Base-by-base conservation (phyloP, 257 asterid genomes). In the Pogostemon cablin region DNA sequence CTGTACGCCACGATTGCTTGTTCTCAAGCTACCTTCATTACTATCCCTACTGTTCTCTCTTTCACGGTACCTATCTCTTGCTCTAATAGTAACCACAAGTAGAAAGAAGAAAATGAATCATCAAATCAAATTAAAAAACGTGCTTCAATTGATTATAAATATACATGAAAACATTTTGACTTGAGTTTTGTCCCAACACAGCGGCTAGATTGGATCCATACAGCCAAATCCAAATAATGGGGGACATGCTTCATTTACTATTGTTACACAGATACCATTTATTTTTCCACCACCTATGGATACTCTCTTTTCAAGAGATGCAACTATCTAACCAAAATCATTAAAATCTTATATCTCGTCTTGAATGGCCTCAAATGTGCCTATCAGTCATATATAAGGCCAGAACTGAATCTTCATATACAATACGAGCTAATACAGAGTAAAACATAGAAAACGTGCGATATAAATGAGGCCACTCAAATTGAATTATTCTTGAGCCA, bases 41-140 rank as follows among this genome's bases (percentile, higher is more conserved):
- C 81, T 75, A 46, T 88, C 90, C 78, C 91, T 75, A 63, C 90
- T 84, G 48, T 78, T 88, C 71, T 89, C 98, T 77, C 96, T 84
- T 75, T 93, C 97, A 5, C 98, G 96, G 77, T 83, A 89, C 78
- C 96, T 89, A 11, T 88, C 96, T 35, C 95, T 89, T 9, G 84
- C 67, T 74, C 96, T 82, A 76, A 68, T 78, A 68, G 53, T 61
- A 17, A 54, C 60, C 7, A 4, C 7, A 2, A 4, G n/a, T 57
- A 35, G 42, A 57, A 57, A 34, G 20, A 34, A 9, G 11, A 37
- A 3, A 35, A 9, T 57, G 8, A 35, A 9, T 57, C 43, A 35
- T 35, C 11, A 4, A 57, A 6, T 34, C 41, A 56, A 56, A 56
- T 56, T 11, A 32, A 32, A 1, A 15, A 5, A 5, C 7, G 17